Conservation (phyloP, 108 stramenopile species). For the Fragilaria crotonensis region DNA sequence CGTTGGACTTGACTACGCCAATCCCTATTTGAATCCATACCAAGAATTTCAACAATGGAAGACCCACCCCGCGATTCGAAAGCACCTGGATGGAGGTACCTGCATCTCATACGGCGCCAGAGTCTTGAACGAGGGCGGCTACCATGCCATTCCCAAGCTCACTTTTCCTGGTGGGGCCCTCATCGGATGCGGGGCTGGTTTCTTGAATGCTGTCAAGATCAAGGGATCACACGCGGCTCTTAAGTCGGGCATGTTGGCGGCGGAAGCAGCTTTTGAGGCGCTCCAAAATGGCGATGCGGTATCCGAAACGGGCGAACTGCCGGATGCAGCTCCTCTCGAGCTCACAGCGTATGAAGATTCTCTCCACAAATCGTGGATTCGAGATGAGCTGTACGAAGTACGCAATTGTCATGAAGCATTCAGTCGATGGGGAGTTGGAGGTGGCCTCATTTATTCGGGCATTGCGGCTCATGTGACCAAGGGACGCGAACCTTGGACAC, state of each 20-base stretch:
- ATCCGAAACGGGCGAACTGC: constrained; percentile 55
- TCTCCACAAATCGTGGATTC: constrained; percentile 90
- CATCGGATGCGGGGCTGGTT: constrained; percentile 95
- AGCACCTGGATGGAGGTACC: constrained; percentile 89
- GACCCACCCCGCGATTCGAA: constrained; percentile 87
- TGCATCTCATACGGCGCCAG: constrained; percentile 97
- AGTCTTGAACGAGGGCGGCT: constrained; percentile 97
- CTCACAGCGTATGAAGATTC: constrained; percentile 42
- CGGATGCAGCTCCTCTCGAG: constrained; percentile 32
- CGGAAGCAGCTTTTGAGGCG: constrained; percentile 85
- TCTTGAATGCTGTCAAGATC: constrained; percentile 98
- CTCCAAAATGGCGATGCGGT: constrained; percentile 64
- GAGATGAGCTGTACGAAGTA: constrained; percentile 88
- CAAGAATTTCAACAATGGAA: constrained; percentile 98
- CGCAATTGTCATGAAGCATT: constrained; percentile 98
- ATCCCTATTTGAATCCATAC: constrained; percentile 98
- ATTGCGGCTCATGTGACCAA: constrained; percentile 84
- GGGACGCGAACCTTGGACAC: constrained; percentile 96
- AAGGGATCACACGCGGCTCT: constrained; percentile 99
- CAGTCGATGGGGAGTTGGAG: constrained; percentile 80
- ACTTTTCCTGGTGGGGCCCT: constrained; percentile 92
- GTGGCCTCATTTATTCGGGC: constrained; percentile 89
- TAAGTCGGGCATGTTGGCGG: constrained; percentile 91
- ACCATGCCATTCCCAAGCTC: constrained; percentile 92
- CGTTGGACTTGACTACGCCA: constrained; percentile 97